Conservation (phyloP, 2,329 filamentous ascomycete species). For the Fusarium drepaniforme region DNA sequence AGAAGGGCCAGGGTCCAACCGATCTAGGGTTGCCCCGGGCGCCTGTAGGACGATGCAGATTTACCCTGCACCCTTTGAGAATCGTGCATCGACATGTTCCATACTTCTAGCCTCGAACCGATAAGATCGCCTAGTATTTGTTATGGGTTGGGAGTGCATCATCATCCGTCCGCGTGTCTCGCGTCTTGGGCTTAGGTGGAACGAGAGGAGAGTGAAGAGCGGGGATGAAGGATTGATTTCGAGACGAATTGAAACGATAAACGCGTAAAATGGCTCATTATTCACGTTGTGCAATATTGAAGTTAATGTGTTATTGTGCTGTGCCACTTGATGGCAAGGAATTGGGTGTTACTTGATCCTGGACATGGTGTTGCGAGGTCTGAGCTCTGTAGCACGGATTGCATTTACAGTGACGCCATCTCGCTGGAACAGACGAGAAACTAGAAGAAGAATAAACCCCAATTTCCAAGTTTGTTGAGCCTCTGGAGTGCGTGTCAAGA, state of each 20-base stretch:
- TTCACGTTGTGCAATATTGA: neutral
- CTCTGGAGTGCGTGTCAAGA: neutral
- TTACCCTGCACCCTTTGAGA: neutral
- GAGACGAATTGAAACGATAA: neutral
- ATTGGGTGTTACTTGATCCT: neutral
- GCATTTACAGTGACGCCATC: neutral
- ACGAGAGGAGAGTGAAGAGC: neutral
- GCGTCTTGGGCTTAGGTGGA: neutral
- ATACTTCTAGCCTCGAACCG: neutral
- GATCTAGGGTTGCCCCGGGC: neutral
- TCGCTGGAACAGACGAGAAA: neutral
- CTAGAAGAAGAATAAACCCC: neutral
- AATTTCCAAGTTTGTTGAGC: neutral
- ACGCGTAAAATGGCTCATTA: neutral
- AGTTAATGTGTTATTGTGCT: neutral
- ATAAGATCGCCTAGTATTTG: neutral
- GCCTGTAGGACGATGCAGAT: constrained; percentile 5
- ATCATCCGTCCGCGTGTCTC: neutral
- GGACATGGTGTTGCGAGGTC: neutral
- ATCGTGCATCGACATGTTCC: constrained; percentile 5
- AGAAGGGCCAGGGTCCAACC: neutral
- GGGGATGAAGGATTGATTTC: neutral
- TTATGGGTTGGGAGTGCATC: neutral
- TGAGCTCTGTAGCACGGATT: neutral
- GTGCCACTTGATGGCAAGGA: neutral